Evolutionary conservation across 78 protist genomes (phyloP).

Genomic region (Tieghemostelium lacteum): DNA sequence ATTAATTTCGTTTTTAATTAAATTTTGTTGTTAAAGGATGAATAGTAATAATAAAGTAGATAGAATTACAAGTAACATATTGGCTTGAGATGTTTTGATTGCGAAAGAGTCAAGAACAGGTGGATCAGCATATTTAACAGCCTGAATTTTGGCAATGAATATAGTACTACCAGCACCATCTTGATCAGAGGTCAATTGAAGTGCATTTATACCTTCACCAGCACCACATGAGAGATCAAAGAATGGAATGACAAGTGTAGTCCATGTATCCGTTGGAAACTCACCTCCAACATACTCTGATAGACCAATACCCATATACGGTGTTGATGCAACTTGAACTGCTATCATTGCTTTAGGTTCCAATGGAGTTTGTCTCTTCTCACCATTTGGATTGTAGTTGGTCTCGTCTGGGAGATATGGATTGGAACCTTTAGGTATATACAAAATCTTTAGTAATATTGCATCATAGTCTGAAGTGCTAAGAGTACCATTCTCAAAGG

Average conservation of each 20-base stretch:
- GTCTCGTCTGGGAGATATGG: no score
- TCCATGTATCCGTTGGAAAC: slow-evolving; percentile 20
- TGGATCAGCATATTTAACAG: neutral
- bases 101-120: no score
- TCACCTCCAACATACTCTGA: slow-evolving; percentile 56
- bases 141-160: neutral
- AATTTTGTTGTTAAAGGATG: no score
- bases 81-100: no score
- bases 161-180: neutral
- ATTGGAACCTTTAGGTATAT: neutral
- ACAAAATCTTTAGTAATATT: neutral
- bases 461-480: slow-evolving; percentile 6
- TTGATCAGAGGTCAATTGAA: neutral
- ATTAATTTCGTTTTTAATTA: no score
- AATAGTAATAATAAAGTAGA: no score
- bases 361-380: neutral
- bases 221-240: neutral
- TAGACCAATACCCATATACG: slow-evolving; percentile 55
- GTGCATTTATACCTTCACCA: slow-evolving; percentile 1
- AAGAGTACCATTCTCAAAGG: slow-evolving; percentile 1
- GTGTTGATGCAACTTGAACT: neutral
- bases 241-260: slow-evolving; percentile 38
- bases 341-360: neutral
- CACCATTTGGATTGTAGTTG: neutral
- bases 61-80: no score